A percentile compares a stretch with the other conserved stretches of the same genome.
Conservation (phyloP, 179 eudicot genomes). For the Spergularia azorica region DNA sequence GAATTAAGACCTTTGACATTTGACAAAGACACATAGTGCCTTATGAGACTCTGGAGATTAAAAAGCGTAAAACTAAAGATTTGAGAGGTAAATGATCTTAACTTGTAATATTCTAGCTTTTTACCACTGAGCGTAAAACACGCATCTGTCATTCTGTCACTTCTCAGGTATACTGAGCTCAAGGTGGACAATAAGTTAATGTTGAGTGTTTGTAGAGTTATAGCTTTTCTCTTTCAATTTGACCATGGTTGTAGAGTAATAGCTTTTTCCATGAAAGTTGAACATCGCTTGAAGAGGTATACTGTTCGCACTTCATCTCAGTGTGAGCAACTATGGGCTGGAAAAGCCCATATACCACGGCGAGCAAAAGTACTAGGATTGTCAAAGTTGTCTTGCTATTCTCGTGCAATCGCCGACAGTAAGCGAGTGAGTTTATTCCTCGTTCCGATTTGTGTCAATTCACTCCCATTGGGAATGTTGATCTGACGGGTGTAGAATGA, state of each 20-base stretch:
- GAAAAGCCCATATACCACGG: slow-evolving; percentile 90
- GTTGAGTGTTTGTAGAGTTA: not conserved
- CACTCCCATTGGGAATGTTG: too few species aligned
- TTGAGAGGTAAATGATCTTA: too few species aligned
- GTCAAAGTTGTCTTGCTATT: slow-evolving; percentile 61
- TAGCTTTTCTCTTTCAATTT: not conserved
- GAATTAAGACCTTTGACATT: too few species aligned
- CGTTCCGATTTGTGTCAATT: too few species aligned
- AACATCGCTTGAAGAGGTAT: slow-evolving; percentile 14
- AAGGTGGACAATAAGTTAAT: not conserved
- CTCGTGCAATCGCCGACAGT: slow-evolving; percentile 65
- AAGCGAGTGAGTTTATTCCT: slow-evolving; percentile 53
- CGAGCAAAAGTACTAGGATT: slow-evolving; percentile 53
- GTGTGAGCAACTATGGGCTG: slow-evolving; percentile 81
- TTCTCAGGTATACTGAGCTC: not conserved
- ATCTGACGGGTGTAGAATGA: too few species aligned
- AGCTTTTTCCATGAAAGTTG: slow-evolving; percentile 13
- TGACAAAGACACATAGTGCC: too few species aligned
- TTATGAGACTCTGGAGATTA: too few species aligned
- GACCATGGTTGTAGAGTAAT: slow-evolving; percentile 7
- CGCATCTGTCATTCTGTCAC: too few species aligned
- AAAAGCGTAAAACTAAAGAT: too few species aligned
- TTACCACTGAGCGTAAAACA: too few species aligned
- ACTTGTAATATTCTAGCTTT: too few species aligned
- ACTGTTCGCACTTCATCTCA: slow-evolving; percentile 23